phyloP scores from a whole-genome alignment of 1,284 basidiomycete species.

The Ustilago bromivora region DNA sequence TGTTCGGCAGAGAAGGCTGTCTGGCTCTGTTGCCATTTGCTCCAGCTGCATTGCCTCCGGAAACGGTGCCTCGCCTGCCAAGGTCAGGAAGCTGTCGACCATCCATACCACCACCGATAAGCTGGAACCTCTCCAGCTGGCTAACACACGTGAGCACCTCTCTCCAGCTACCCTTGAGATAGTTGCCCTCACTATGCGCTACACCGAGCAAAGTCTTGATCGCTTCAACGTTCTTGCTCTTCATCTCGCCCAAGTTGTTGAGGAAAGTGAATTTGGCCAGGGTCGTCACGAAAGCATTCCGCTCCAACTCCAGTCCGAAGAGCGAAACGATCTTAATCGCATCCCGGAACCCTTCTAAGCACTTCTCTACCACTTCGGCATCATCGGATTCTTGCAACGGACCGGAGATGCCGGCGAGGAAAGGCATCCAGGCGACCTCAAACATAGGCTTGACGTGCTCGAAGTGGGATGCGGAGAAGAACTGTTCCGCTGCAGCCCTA shows the following conservation, averaged over 20 bases:
- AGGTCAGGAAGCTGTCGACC: slow-evolving; percentile 80
- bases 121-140: slow-evolving; percentile 69
- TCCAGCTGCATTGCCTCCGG: slow-evolving; percentile 16
- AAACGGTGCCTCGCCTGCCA: slow-evolving; percentile 74
- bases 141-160: slow-evolving; percentile 69
- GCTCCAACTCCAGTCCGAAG: slow-evolving; percentile 68
- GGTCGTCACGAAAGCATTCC: slow-evolving; percentile 69
- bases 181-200: slow-evolving; percentile 68
- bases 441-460: slow-evolving; percentile 70
- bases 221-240: slow-evolving; percentile 69
- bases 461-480: slow-evolving; percentile 68
- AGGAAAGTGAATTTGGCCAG: slow-evolving; percentile 70
- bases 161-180: slow-evolving; percentile 68
- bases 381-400: slow-evolving; percentile 68
- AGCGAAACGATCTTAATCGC: slow-evolving; percentile 69
- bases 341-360: slow-evolving; percentile 66
- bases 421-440: slow-evolving; percentile 70
- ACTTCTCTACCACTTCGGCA: slow-evolving; percentile 61
- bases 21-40: slow-evolving; percentile 18
- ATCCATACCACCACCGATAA: slow-evolving; percentile 70
- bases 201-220: slow-evolving; percentile 69
- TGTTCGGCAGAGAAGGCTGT: slow-evolving; percentile 74
- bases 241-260: slow-evolving; percentile 70
- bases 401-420: slow-evolving; percentile 67
- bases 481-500: slow-evolving; percentile 66